Evolutionary conservation across 2,329 filamentous ascomycete species (phyloP), one percentile per base, ranked within the genome.

Genomic region (Colletotrichum kahawae): DNA sequence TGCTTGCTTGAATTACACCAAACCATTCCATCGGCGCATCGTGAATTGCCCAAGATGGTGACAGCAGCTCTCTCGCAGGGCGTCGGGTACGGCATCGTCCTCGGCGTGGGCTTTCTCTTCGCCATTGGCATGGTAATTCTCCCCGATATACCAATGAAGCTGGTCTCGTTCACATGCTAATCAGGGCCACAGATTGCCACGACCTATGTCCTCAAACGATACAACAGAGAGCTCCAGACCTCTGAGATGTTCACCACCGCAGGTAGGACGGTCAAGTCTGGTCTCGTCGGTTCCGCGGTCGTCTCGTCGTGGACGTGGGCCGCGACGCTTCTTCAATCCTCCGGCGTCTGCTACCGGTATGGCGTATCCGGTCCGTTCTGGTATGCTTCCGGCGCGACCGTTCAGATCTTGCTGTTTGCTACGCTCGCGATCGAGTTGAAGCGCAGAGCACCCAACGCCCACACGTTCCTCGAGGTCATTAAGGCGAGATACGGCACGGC

Each of bases 261-360:
- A 68, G 94, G 94, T 18, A 88, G 95, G 74, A 95, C 93, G 1
- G 94, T 97, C 78, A 96, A 96, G 81, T 94, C 94, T 18, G 94
- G 95, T 66, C 87, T 96, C n/a, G 94, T 96, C 3, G 93, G 93
- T 13, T 93, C 93, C 9, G 94, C 94, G 5, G 94, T 96, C n/a
- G 94, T 96, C 7, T 95, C 93, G 36, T 94, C 92, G 24, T 96
- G 94, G 94, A 96, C 94, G 0, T 96, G 94, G 94, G 94, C 94
- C 4, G 94, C 93, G 34, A 95, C 93, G 1, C 87, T 95, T 16
- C 87, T 95, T 6, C 93, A 95, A 81, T 92, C 90, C 1, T 92
- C 93, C 7, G 89, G 91, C n/a, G 93, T 96, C 24, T 93, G 93
- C 76, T 96, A 96, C 83, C 87, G 90, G 71, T 95, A 95, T 80